A percentile compares a stretch with the other conserved stretches of the same genome.
These are phyloP conservation scores for Penicillium sp. DNA, from an alignment of 2,329 filamentous ascomycete species.

Conservation along the genomic window DNA sequence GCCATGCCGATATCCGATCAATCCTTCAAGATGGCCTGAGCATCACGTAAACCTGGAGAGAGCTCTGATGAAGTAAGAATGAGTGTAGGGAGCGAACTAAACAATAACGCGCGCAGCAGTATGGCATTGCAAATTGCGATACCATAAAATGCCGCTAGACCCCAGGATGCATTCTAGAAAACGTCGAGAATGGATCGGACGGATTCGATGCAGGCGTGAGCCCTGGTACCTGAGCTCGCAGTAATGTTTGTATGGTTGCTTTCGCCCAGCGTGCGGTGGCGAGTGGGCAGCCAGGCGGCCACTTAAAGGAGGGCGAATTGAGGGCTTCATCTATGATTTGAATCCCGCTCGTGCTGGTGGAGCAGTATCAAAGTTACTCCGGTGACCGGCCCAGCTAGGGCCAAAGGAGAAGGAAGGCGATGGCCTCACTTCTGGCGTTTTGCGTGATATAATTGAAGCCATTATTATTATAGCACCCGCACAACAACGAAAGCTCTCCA, in stretches of 20 bases:
- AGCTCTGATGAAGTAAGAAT: neutral
- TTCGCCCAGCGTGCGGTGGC: constrained; percentile 6
- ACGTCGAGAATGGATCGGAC: constrained; percentile 36
- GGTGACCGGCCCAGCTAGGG: constrained; percentile 7
- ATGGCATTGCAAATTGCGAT: neutral
- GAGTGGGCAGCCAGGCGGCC: constrained; percentile 9
- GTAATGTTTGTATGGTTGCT: constrained; percentile 2
- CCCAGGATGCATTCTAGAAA: constrained; percentile 40
- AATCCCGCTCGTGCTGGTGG: neutral
- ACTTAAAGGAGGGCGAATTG: constrained; percentile 4
- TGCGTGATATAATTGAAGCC: constrained; percentile 15
- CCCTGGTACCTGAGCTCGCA: constrained; percentile 11
- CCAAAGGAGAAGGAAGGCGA: constrained; percentile 6
- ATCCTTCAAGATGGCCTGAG: constrained; percentile 8
- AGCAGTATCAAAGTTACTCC: constrained; percentile 17
- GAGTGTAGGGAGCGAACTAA: constrained; percentile 4
- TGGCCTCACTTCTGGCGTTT: constrained; percentile 11
- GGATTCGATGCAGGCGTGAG: constrained; percentile 19
- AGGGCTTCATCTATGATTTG: constrained; percentile 1
- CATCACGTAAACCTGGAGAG: neutral
- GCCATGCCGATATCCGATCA: constrained; percentile 17
- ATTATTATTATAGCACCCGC: neutral
- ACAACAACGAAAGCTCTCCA: neutral
- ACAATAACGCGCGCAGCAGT: neutral
- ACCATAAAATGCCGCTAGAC: constrained; percentile 26